A percentile compares a stretch with the other conserved stretches of the same genome.
Conservation (phyloP, 2,329 filamentous ascomycete species). For the Fusarium sp. region DNA sequence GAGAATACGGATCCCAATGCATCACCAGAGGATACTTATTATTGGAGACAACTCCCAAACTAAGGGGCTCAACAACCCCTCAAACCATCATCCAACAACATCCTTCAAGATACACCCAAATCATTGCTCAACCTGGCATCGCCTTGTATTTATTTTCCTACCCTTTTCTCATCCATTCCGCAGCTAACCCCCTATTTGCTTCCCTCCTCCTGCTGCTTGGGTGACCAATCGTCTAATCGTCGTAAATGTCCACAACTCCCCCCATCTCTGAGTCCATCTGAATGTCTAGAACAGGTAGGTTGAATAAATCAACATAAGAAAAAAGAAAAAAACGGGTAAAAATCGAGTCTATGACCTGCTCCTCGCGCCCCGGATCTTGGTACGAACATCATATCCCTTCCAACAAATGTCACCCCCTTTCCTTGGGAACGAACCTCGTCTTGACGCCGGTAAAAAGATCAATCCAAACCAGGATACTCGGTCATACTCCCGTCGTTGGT, state of each 20-base stretch:
- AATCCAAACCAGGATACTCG: constrained; percentile 22
- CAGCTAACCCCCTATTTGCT: background rate
- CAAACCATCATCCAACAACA: background rate
- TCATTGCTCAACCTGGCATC: background rate
- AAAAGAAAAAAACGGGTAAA: constrained; percentile 11
- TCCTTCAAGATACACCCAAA: background rate
- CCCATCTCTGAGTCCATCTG: constrained; percentile 24
- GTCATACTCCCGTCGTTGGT: constrained; percentile 12
- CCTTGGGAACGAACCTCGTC: constrained; percentile 10
- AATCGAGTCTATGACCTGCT: constrained; percentile 30
- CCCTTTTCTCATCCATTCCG: background rate
- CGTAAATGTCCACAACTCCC: constrained; percentile 33
- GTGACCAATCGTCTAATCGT: constrained; percentile 41
- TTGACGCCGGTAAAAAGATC: constrained; percentile 35
- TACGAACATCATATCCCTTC: constrained; percentile 24
- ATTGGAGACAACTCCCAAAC: background rate
- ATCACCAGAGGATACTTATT: background rate
- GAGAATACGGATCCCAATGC: background rate
- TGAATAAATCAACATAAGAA: constrained; percentile 34
- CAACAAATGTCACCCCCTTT: constrained; percentile 9
- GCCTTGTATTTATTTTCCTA: background rate
- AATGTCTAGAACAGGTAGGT: constrained; percentile 37
- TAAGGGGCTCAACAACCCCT: background rate
- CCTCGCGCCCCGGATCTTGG: constrained; percentile 16
- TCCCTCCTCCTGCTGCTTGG: constrained; percentile 12